phyloP scores from a whole-genome alignment of 1,139 yeast species.

The Yamadazyma dendronema region DNA sequence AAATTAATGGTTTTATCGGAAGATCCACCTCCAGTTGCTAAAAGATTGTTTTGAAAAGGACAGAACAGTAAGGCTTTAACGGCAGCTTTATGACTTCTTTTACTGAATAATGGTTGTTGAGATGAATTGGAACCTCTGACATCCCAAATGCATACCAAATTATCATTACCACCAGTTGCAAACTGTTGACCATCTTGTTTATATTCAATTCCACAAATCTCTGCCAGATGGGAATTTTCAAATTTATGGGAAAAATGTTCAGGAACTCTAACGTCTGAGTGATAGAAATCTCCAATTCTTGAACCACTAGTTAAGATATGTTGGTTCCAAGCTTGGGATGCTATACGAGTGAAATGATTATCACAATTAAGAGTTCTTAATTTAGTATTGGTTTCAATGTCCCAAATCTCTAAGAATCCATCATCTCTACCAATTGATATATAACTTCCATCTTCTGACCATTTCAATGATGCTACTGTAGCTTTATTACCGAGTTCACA shows the following conservation, averaged over 20 bases:
- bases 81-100: constrained; percentile 86
- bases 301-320: constrained; percentile 83
- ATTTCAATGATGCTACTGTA: constrained; percentile 70
- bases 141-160: constrained; percentile 93
- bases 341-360: constrained; percentile 65
- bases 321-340: constrained; percentile 82
- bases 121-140: constrained; percentile 53
- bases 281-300: constrained; percentile 77
- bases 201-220: constrained; percentile 91
- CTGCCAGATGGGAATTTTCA: constrained; percentile 65
- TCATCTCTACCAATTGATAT: constrained; percentile 81
- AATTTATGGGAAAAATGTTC: constrained; percentile 66
- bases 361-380: constrained; percentile 76
- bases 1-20: constrained; percentile 87
- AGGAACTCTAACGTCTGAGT: constrained; percentile 90
- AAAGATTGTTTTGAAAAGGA: constrained; percentile 76
- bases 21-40: constrained; percentile 97
- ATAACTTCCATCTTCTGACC: constrained; percentile 93
- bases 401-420: constrained; percentile 92
- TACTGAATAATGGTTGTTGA: constrained; percentile 64
- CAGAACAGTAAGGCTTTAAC: constrained; percentile 97
- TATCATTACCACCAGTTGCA: constrained; percentile 95
- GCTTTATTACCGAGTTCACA: constrained; percentile 56
- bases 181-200: constrained; percentile 80
- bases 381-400: constrained; percentile 71